phyloP scores from a whole-genome alignment of 352 stramenopile genomes.

The Phytophthora pistaciae region DNA sequence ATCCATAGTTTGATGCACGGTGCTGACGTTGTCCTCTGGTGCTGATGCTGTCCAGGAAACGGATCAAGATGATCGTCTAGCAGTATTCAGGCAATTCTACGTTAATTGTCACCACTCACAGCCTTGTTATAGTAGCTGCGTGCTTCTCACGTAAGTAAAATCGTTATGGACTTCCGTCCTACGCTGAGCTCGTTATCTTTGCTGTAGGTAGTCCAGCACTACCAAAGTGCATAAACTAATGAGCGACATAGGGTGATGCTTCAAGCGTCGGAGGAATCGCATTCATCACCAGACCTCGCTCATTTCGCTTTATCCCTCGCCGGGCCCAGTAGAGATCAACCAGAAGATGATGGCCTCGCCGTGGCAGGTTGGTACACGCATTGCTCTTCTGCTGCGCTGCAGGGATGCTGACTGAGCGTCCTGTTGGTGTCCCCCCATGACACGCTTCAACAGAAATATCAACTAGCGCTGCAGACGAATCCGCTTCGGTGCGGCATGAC shows the following conservation, averaged over 20 bases:
- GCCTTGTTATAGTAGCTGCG: not conserved
- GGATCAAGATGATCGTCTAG: conserved; percentile 23
- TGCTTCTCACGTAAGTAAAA: not conserved
- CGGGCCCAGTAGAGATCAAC: not conserved
- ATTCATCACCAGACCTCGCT: conserved; percentile 17
- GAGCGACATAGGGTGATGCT: conserved; percentile 23
- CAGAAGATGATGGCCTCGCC: conserved; percentile 33
- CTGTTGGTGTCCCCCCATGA: not conserved
- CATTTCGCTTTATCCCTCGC: conserved; percentile 18
- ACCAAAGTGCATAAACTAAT: not conserved
- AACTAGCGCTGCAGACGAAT: conserved; percentile 58
- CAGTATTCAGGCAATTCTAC: conserved; percentile 5
- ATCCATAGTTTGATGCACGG: not conserved
- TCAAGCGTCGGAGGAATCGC: conserved; percentile 11
- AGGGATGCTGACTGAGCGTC: not conserved
- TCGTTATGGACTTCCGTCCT: not conserved
- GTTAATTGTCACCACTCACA: not conserved
- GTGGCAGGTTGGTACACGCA: conserved; percentile 40
- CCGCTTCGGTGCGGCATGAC: conserved; percentile 50
- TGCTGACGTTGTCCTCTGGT: not conserved
- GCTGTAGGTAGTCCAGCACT: not conserved
- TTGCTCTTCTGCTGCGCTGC: not conserved
- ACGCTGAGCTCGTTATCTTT: not conserved
- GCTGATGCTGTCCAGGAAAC: conserved; percentile 21
- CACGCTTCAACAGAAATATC: conserved; percentile 55